These are phyloP conservation scores for Xylaria sp. DNA, from an alignment of 2,329 filamentous ascomycete genomes.

Conservation along the genomic window DNA sequence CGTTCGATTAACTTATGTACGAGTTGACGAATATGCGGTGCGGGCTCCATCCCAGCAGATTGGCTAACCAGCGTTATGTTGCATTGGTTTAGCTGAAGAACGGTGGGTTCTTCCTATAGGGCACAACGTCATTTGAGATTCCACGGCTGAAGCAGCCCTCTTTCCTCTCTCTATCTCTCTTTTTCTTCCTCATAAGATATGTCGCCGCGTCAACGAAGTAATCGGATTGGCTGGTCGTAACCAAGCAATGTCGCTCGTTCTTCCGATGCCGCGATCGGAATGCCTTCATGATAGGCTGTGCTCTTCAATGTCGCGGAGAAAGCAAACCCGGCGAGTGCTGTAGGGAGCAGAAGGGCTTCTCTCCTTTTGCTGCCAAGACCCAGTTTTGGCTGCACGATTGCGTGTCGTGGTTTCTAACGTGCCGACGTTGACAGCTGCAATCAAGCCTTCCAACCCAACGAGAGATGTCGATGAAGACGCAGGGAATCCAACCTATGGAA, in stretches of 20 bases:
- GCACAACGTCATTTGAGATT: conserved; percentile 2
- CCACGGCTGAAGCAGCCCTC: conserved; percentile 5
- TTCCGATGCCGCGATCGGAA: conserved; percentile 13
- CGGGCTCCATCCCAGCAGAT: conserved; percentile 8
- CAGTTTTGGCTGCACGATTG: conserved; percentile 18
- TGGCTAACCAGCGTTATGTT: conserved; percentile 16
- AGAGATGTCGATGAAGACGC: conserved; percentile 11
- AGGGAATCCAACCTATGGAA: conserved; percentile 16
- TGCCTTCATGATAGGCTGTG: background rate
- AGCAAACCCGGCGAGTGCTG: background rate
- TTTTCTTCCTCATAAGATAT: background rate
- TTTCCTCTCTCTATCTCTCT: background rate
- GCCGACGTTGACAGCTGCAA: conserved; percentile 10
- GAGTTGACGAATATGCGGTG: conserved; percentile 4
- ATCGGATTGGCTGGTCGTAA: conserved; percentile 3
- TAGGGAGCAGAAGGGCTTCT: conserved; percentile 6
- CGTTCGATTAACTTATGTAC: conserved; percentile 6
- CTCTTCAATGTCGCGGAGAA: conserved; percentile 5
- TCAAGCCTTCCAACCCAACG: conserved; percentile 4
- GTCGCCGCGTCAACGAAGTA: conserved; percentile 8
- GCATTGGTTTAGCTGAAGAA: conserved; percentile 9
- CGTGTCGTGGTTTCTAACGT: conserved; percentile 13
- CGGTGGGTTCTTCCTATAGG: conserved; percentile 8
- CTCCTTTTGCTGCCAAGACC: conserved; percentile 20
- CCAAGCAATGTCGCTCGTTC: conserved; percentile 1